phyloP scores from a whole-genome alignment of 768 basidiomycete species.

The Naematelia aurantialba region DNA sequence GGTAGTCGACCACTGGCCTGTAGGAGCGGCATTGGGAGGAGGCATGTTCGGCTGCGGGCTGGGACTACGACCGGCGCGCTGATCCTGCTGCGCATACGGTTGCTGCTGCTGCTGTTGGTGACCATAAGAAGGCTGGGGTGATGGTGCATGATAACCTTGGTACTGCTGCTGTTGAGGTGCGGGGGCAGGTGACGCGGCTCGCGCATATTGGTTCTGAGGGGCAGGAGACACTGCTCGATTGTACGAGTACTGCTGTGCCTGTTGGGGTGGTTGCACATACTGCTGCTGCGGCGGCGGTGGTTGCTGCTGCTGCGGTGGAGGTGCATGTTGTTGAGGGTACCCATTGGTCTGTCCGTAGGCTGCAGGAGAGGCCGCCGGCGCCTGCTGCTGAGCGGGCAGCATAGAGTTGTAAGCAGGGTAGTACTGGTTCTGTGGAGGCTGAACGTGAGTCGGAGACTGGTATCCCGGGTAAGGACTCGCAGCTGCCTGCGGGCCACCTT shows the following conservation, averaged over 20 bases:
- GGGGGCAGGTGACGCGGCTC: conserved; percentile 8
- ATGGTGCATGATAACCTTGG: not conserved
- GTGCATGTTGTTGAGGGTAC: not conserved
- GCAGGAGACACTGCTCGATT: not conserved
- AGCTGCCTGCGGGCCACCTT: not conserved
- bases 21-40: conserved; percentile 56
- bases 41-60: conserved; percentile 49
- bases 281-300: not conserved
- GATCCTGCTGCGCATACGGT: conserved; percentile 16
- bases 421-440: not conserved
- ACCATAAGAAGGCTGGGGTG: not conserved
- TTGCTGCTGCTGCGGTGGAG: conserved; percentile 1
- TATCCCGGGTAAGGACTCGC: conserved; percentile 3
- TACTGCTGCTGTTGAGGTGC: conserved; percentile 19
- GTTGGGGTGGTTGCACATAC: conserved; percentile 5
- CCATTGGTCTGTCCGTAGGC: not conserved
- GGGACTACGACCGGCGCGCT: conserved; percentile 22
- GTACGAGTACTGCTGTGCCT: conserved; percentile 10
- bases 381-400: not conserved
- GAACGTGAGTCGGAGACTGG: not conserved
- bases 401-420: not conserved
- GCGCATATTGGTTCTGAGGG: conserved; percentile 16
- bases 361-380: not conserved
- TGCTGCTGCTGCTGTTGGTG: conserved; percentile 16
- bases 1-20: conserved; percentile 74